Base-by-base conservation (phyloP, 2,329 filamentous ascomycete genomes). In the Stylonectria norvegica region DNA sequence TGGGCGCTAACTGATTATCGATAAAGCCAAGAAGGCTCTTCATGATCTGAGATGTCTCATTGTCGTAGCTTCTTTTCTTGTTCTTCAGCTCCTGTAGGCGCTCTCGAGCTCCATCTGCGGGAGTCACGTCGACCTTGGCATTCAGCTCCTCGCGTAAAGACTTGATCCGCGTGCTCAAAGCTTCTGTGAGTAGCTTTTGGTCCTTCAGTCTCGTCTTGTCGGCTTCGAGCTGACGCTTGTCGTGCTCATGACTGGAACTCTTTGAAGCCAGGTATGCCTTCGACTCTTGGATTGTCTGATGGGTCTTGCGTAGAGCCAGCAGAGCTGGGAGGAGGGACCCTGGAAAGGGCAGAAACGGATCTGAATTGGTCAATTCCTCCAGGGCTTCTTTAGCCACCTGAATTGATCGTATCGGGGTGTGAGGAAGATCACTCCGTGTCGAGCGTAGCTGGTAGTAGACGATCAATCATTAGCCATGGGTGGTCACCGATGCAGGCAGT, bases 321-420 rank as follows among this genome's bases (percentile, higher is more conserved):
- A 94, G 69, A 5, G 82, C 79, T 4, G 86, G 85, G 5, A 93
- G 64, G 5, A 83, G 71, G 15, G 87, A 91, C 35, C 75, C 78
- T 8, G 78, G 68, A 17, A 73, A 70, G 3, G 87, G 86, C 16
- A 91, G 67, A 51, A 80, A 79, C 7, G 84, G 82, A 36, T 81
- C 73, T 11, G 75, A 71, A 30, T 75, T 67, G 10, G 79, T 74
- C 33, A 89, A 67, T 12, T 75, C 72, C 37, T 79, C 74, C 53
- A 89, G 88, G 3, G 85, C 85, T 35, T 71, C 66, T 52, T 78
- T 81, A 56, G 89, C 71, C 27, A 78, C 64, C 23, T 49, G 50
- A 12, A 57, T 53, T 36, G 65, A 62, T 15, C 50, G n/a, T n/a
- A n/a, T n/a, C n/a, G n/a, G n/a, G n/a, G n/a, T n/a, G n/a, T 55